phyloP scores from a whole-genome alignment of 495 filamentous ascomycete species.

The Xylaria castorea region DNA sequence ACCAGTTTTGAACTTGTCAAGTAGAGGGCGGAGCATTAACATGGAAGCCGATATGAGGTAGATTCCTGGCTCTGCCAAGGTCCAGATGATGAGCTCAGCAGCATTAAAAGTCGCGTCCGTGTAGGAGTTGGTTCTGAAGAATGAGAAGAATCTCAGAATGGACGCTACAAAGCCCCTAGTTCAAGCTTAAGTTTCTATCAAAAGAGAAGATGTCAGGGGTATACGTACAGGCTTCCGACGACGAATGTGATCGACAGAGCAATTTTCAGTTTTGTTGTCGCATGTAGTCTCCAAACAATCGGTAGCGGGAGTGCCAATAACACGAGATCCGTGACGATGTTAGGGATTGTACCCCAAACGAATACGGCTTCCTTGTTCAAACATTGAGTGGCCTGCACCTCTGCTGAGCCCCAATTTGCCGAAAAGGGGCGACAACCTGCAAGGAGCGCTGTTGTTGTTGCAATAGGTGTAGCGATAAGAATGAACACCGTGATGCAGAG shows the following conservation, averaged over 20 bases:
- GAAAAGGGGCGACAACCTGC: neutral
- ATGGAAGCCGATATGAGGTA: neutral
- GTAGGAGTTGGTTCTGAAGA: neutral
- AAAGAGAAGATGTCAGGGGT: neutral
- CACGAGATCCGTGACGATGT: neutral
- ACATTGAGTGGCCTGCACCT: neutral
- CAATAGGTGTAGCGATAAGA: neutral
- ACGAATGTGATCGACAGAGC: neutral
- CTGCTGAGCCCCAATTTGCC: neutral
- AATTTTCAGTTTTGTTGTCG: neutral
- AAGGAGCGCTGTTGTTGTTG: neutral
- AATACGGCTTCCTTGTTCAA: neutral
- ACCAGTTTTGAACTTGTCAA: neutral
- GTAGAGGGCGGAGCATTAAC: neutral
- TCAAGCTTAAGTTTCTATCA: neutral
- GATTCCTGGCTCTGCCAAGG: neutral
- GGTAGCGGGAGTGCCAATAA: neutral
- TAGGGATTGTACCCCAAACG: neutral
- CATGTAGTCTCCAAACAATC: neutral
- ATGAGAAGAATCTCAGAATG: neutral
- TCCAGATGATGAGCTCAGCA: neutral
- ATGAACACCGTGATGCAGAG: neutral
- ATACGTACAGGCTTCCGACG: neutral
- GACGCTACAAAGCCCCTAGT: neutral
- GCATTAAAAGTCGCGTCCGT: neutral